A percentile compares a stretch with the other conserved stretches of the same genome.
These are phyloP conservation scores for Brassica balearica DNA, from an alignment of 441 rosid genomes.

Conservation along the genomic window DNA sequence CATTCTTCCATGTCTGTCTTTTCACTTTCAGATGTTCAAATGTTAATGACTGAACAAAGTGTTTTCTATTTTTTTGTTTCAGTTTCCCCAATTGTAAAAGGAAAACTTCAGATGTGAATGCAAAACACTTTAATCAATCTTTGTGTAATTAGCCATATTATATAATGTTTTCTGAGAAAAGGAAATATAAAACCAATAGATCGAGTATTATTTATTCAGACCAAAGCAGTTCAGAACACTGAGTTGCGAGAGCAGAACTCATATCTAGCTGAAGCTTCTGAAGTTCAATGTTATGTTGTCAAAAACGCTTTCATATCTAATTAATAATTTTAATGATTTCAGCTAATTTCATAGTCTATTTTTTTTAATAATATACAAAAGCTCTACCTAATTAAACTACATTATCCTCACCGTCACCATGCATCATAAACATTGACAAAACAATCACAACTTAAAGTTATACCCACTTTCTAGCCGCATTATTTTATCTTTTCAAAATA, in stretches of 20 bases:
- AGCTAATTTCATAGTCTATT: background rate
- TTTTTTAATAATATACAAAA: background rate
- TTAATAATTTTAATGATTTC: constrained; percentile 9
- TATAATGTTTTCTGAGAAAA: background rate
- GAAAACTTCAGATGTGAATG: constrained; percentile 21
- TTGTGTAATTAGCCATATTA: constrained; percentile 22
- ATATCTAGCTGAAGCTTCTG: constrained; percentile 38
- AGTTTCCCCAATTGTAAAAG: constrained; percentile 24
- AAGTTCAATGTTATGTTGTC: constrained; percentile 27
- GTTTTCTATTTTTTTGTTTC: constrained; percentile 32
- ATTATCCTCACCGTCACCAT: constrained; percentile 27
- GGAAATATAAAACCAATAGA: constrained; percentile 2
- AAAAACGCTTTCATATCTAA: background rate
- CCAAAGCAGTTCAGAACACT: background rate
- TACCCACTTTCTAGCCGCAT: constrained; percentile 25
- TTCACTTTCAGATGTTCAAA: background rate
- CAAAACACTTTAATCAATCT: constrained; percentile 31
- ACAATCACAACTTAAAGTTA: constrained; percentile 17
- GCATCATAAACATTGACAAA: background rate
- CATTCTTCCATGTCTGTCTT: constrained; percentile 3
- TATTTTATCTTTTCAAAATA: background rate
- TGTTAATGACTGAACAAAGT: constrained; percentile 19
- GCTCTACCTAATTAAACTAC: constrained; percentile 24
- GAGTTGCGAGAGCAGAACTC: constrained; percentile 36
- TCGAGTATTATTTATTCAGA: background rate